Evolutionary conservation across 345 rosid genomes (phyloP).

Genomic region (Brassica juncea): DNA sequence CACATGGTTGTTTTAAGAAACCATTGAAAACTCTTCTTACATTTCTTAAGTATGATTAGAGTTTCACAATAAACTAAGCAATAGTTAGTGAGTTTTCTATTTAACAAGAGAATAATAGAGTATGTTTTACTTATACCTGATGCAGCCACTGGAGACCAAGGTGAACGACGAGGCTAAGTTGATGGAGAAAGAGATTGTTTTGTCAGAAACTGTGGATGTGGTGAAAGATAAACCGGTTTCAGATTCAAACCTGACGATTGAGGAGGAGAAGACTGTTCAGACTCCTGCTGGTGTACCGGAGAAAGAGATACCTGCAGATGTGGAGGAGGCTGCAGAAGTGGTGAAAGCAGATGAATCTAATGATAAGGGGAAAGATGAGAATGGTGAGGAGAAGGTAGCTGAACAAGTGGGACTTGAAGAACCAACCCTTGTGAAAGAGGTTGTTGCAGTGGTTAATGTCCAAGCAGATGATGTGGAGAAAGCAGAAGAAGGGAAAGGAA

Average conservation of each 20-base stretch:
- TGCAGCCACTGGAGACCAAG: slow-evolving; percentile 38
- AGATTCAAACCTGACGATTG: slow-evolving; percentile 1
- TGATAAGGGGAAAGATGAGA: slow-evolving; percentile 16
- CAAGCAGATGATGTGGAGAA: slow-evolving; percentile 13
- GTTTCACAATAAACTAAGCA: not conserved
- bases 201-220: slow-evolving; percentile 18
- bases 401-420: slow-evolving; percentile 25
- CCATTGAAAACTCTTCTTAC: not conserved
- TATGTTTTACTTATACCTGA: slow-evolving; percentile 27
- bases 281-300: slow-evolving; percentile 22
- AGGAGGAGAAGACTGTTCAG: slow-evolving; percentile 21
- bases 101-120: not conserved
- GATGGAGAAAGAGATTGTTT: slow-evolving; percentile 37
- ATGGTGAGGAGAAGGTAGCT: slow-evolving; percentile 33
- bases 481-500: not conserved
- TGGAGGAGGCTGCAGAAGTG: slow-evolving; percentile 27
- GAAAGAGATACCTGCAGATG: slow-evolving; percentile 17
- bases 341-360: slow-evolving; percentile 26
- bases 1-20: slow-evolving; percentile 24
- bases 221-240: slow-evolving; percentile 11
- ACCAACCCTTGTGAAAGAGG: slow-evolving; percentile 16
- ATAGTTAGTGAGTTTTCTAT: not conserved
- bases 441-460: not conserved
- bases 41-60: not conserved
- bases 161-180: slow-evolving; percentile 26